A percentile compares a stretch with the other conserved stretches of the same genome.
Evolutionary conservation across 495 filamentous ascomycete genomes (phyloP).

Genomic region (Neurospora sp.): DNA sequence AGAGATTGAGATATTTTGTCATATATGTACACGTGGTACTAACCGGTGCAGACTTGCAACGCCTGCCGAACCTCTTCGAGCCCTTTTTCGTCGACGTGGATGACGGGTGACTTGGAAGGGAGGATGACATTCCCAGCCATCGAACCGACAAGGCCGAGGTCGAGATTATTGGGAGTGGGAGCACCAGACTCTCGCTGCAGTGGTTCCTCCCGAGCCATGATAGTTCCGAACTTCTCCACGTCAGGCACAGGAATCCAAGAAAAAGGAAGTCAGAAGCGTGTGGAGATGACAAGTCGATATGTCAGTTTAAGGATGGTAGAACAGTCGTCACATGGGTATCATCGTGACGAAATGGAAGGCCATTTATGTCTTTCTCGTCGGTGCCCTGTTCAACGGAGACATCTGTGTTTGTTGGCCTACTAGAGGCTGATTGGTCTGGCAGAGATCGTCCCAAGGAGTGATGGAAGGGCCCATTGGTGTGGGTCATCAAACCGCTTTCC

Average conservation of each 20-base stretch:
- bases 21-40: slow-evolving; percentile 2
- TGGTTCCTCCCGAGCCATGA: neutral
- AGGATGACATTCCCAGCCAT: slow-evolving; percentile 1
- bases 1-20: neutral
- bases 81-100: slow-evolving; percentile 4
- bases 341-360: neutral
- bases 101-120: neutral
- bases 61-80: slow-evolving; percentile 7
- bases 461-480: neutral
- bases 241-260: neutral
- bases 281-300: neutral
- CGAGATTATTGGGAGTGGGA: neutral
- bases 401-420: neutral
- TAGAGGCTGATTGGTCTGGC: neutral
- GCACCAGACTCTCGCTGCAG: neutral
- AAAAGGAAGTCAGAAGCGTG: neutral
- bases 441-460: neutral
- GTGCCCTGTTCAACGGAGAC: neutral
- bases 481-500: neutral
- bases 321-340: neutral
- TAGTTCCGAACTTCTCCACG: neutral
- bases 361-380: neutral
- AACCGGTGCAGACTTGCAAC: slow-evolving; percentile 26
- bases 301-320: neutral
- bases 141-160: slow-evolving; percentile 3